Conservation (phyloP, 2,329 filamentous ascomycete species). For the Waltergamsia citrina region DNA sequence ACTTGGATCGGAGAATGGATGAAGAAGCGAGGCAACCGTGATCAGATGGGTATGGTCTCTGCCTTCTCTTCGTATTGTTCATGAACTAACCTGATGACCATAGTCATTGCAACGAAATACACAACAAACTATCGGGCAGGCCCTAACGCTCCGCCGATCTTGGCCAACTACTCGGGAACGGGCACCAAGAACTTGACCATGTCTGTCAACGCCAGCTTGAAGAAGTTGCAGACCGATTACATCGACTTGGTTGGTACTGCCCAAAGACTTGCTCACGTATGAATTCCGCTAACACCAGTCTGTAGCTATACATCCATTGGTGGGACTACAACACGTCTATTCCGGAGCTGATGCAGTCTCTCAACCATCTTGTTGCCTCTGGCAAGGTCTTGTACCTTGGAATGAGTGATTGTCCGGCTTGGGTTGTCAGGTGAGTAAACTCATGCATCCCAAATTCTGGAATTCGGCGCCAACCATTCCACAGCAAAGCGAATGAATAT, state of each 20-base stretch:
- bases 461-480: neutral
- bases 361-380: constrained; percentile 48
- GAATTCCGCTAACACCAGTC: constrained; percentile 14
- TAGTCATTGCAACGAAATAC: constrained; percentile 62
- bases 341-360: constrained; percentile 57
- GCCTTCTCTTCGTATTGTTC: too few relatives aligned
- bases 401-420: constrained; percentile 60
- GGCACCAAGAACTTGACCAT: constrained; percentile 49
- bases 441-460: neutral
- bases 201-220: constrained; percentile 45
- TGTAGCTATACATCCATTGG: constrained; percentile 49
- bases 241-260: constrained; percentile 47
- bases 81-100: neutral
- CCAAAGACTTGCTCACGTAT: neutral
- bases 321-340: constrained; percentile 63
- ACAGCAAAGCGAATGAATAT: constrained; percentile 54
- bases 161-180: constrained; percentile 48
- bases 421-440: constrained; percentile 42
- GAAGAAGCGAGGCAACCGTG: constrained; percentile 51
- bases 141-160: constrained; percentile 28
- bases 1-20: constrained; percentile 64
- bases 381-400: constrained; percentile 60
- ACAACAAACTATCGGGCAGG: constrained; percentile 47
- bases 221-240: constrained; percentile 57
- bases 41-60: constrained; percentile 50